Conservation (phyloP, 2,329 filamentous ascomycete species). For the Aspergillus ochraceus region DNA sequence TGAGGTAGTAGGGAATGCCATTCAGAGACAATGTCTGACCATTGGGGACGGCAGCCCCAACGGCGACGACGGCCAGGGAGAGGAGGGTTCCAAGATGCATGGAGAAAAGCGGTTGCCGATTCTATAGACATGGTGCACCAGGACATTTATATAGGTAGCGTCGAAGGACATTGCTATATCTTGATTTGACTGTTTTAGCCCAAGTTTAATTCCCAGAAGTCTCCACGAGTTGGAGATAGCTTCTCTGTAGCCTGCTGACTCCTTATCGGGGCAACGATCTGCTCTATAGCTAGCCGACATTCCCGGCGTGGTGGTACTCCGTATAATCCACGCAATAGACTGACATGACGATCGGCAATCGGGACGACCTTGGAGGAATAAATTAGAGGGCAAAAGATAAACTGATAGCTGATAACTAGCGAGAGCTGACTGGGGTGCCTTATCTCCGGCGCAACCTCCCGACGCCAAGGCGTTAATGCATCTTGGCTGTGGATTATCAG, state of each 20-base stretch:
- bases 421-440: background rate
- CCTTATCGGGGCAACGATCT: background rate
- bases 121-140: background rate
- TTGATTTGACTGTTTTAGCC: background rate
- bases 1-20: constrained; percentile 33
- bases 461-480: constrained; percentile 2
- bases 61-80: constrained; percentile 1
- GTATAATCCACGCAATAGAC: no score
- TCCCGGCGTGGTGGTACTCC: background rate
- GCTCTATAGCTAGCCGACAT: background rate
- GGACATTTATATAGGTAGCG: background rate
- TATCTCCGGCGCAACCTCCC: constrained; percentile 1
- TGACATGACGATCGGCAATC: background rate
- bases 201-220: background rate
- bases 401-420: background rate
- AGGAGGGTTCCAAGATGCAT: constrained; percentile 2
- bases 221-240: background rate
- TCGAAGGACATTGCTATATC: background rate
- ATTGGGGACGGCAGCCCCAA: constrained; percentile 3
- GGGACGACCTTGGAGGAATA: background rate
- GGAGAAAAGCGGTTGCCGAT: background rate
- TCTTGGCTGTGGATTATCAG: background rate
- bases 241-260: background rate
- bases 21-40: constrained; percentile 17
- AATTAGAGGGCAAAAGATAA: background rate